These are phyloP conservation scores for Chrysoporthe cubensis DNA, from an alignment of 2,329 filamentous ascomycete species.

Conservation along the genomic window DNA sequence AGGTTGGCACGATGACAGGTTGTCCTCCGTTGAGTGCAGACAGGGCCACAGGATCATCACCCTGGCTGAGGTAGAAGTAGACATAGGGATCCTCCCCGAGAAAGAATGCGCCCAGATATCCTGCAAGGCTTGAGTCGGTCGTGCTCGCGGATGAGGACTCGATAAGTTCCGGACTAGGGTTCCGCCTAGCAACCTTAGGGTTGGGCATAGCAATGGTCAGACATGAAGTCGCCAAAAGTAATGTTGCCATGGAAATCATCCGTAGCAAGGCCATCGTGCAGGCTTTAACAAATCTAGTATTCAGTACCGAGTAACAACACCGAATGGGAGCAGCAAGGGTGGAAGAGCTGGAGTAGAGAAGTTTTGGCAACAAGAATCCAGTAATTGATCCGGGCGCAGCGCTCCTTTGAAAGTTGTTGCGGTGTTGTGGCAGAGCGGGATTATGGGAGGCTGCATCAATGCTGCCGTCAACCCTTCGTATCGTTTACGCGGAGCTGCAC, in stretches of 20 bases:
- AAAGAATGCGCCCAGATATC: constrained; percentile 60
- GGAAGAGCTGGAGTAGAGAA: not conserved
- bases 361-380: not conserved
- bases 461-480: too few relatives aligned
- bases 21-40: constrained; percentile 52
- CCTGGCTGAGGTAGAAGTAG: constrained; percentile 58
- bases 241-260: not conserved
- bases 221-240: constrained; percentile 18
- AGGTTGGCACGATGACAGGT: constrained; percentile 52
- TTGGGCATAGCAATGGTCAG: constrained; percentile 9
- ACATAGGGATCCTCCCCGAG: constrained; percentile 56
- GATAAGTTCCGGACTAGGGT: constrained; percentile 28
- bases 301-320: not conserved
- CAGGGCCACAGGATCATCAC: constrained; percentile 54
- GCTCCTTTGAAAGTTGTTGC: not conserved
- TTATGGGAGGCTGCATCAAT: not conserved
- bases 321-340: not conserved
- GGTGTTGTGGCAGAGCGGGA: not conserved
- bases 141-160: constrained; percentile 36
- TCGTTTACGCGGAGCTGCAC: not conserved
- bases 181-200: not conserved
- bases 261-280: constrained; percentile 11
- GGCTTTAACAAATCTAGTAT: not conserved
- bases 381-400: not conserved
- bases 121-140: constrained; percentile 46